phyloP scores from a whole-genome alignment of 192 early-diverging fungal genomes.

The Coemansia erecta region DNA sequence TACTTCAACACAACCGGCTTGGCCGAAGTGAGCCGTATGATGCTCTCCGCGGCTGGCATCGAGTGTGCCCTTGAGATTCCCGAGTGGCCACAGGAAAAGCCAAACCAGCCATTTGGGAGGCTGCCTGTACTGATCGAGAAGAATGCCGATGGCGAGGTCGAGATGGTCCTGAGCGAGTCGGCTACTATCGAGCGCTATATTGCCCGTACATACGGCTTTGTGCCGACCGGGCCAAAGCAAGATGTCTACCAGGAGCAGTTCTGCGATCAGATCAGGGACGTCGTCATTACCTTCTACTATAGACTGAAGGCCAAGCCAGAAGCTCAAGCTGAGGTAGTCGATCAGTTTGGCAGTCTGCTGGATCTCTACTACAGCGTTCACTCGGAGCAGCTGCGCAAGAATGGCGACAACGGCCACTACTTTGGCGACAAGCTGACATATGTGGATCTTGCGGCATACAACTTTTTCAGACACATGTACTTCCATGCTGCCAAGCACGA shows the following conservation, averaged over 20 bases:
- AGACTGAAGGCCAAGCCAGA: not conserved
- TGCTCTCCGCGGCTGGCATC: constrained; percentile 47
- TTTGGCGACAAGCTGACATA: constrained; percentile 48
- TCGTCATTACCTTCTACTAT: not conserved
- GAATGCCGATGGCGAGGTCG: constrained; percentile 31
- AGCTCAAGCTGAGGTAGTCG: constrained; percentile 14
- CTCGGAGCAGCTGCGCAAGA: constrained; percentile 39
- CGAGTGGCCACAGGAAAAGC: constrained; percentile 56
- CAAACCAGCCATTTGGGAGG: constrained; percentile 53
- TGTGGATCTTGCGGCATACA: constrained; percentile 35
- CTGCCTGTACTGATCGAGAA: constrained; percentile 56
- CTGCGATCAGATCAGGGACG: constrained; percentile 19
- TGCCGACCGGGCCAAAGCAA: constrained; percentile 33
- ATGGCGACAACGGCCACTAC: constrained; percentile 56
- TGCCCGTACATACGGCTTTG: constrained; percentile 41
- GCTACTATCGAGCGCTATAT: constrained; percentile 57
- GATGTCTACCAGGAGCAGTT: constrained; percentile 38
- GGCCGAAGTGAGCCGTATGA: constrained; percentile 23
- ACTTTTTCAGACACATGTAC: constrained; percentile 19
- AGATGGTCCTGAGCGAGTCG: constrained; percentile 43
- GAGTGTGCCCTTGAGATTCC: constrained; percentile 47
- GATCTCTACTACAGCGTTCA: constrained; percentile 33
- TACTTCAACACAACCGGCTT: constrained; percentile 14
- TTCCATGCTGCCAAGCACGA: not conserved
- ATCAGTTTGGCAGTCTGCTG: constrained; percentile 18